These are phyloP conservation scores for Xylaria arbuscula DNA, from an alignment of 2,329 filamentous ascomycete species.

Conservation along the genomic window DNA sequence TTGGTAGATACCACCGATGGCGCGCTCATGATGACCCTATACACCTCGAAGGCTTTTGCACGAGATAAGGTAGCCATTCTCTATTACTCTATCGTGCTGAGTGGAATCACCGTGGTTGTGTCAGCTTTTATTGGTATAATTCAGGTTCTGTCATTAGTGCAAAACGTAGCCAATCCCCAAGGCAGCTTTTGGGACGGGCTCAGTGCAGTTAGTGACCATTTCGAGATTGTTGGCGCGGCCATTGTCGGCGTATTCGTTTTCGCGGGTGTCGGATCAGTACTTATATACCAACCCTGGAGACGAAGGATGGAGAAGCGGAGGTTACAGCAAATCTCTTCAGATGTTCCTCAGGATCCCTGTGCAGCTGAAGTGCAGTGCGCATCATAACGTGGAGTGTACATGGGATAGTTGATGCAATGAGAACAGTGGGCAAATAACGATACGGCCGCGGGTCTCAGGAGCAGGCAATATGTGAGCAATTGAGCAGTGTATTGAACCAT, in stretches of 20 bases:
- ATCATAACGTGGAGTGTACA: neutral
- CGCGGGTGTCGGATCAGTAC: slow-evolving; percentile 77
- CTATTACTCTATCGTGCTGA: slow-evolving; percentile 93
- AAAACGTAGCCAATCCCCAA: slow-evolving; percentile 78
- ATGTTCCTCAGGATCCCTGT: slow-evolving; percentile 22
- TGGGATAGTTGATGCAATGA: slow-evolving; percentile 1
- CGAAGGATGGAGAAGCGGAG: slow-evolving; percentile 55
- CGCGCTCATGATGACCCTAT: slow-evolving; percentile 93
- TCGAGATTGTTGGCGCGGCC: slow-evolving; percentile 84
- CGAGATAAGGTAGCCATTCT: slow-evolving; percentile 88
- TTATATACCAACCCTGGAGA: slow-evolving; percentile 85
- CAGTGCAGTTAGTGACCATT: slow-evolving; percentile 78
- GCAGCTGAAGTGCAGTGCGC: neutral
- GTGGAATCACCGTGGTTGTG: slow-evolving; percentile 83
- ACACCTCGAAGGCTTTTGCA: slow-evolving; percentile 82
- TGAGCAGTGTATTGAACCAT: slow-evolving; percentile 4
- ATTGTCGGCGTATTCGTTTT: slow-evolving; percentile 89
- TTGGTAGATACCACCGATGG: slow-evolving; percentile 92
- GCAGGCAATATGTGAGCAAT: neutral
- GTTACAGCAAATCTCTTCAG: slow-evolving; percentile 31
- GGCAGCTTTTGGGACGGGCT: slow-evolving; percentile 94
- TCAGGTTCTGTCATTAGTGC: slow-evolving; percentile 81
- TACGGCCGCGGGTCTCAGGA: neutral
- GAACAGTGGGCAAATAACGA: neutral
- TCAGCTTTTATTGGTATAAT: slow-evolving; percentile 87